phyloP scores from a whole-genome alignment of 2,329 filamentous ascomycete genomes.

The Bipolaris sorokiniana region DNA sequence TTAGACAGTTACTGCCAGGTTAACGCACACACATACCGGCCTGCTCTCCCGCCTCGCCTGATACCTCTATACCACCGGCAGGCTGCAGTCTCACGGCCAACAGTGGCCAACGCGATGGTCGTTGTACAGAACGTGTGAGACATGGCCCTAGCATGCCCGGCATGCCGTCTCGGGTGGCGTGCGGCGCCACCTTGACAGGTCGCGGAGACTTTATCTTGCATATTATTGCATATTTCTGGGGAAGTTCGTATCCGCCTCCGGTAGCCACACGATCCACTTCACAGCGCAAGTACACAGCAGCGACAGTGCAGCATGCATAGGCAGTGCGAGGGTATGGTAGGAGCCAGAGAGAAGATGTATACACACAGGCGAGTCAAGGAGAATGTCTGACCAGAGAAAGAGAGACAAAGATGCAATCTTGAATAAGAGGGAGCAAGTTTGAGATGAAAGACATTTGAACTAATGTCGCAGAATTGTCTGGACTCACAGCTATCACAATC shows the following conservation, averaged over 20 bases:
- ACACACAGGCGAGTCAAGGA: not conserved
- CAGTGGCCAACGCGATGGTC: conserved; percentile 7
- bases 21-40: not conserved
- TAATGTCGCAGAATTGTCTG: conserved; percentile 8
- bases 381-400: not conserved
- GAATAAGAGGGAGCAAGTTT: not conserved
- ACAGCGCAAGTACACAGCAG: conserved; percentile 24
- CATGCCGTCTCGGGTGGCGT: conserved; percentile 4
- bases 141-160: conserved; percentile 8
- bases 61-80: not conserved
- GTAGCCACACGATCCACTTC: conserved; percentile 16
- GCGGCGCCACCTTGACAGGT: conserved; percentile 21
- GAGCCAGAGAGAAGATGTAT: not conserved
- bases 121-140: conserved; percentile 20
- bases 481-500: not conserved
- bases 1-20: not conserved
- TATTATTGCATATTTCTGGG: conserved; percentile 19
- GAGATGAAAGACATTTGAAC: conserved; percentile 5
- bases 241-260: conserved; percentile 29
- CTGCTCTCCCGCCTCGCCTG: not conserved
- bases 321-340: conserved; percentile 6
- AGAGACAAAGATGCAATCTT: not conserved
- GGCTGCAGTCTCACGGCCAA: conserved; percentile 5
- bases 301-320: conserved; percentile 17
- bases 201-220: conserved; percentile 14